Percentiles rank a stretch among this genome's conserved stretches.
Evolutionary conservation across 371 early-diverging fungal species (phyloP).

Genomic region (Mortierella sp.): DNA sequence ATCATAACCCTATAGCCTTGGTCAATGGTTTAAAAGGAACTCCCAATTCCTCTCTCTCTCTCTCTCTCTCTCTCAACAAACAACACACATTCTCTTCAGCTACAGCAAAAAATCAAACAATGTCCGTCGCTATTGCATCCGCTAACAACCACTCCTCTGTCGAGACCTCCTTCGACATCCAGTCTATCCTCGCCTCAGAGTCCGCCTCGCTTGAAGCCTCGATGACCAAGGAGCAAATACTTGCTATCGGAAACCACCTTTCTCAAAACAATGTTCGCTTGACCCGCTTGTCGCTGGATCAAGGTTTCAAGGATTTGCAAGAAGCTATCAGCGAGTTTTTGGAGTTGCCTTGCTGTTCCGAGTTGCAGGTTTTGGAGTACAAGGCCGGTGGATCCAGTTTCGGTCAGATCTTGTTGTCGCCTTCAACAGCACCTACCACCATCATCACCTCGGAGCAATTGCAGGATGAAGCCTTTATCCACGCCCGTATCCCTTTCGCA

Average conservation of each 20-base stretch:
- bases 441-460: constrained; percentile 3
- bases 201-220: constrained; percentile 19
- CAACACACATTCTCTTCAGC: too few species aligned
- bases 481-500: constrained; percentile 7
- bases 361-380: constrained; percentile 19
- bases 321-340: constrained; percentile 20
- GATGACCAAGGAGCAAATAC: constrained; percentile 35
- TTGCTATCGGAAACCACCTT: constrained; percentile 19
- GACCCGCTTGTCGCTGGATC: constrained; percentile 12
- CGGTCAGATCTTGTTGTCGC: constrained; percentile 19
- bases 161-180: constrained; percentile 8
- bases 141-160: not conserved
- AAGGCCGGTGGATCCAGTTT: constrained; percentile 27
- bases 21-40: too few species aligned
- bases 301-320: constrained; percentile 25
- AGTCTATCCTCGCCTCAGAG: constrained; percentile 25
- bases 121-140: not conserved
- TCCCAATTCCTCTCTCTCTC: too few species aligned
- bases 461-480: not conserved
- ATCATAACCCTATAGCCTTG: too few species aligned
- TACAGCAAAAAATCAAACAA: too few species aligned
- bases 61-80: too few species aligned
- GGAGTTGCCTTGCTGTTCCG: constrained; percentile 17
- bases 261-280: constrained; percentile 4
- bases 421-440: not conserved